Evolutionary conservation across 768 basidiomycete genomes (phyloP).

Genomic region (Clitopilus hobsonii): DNA sequence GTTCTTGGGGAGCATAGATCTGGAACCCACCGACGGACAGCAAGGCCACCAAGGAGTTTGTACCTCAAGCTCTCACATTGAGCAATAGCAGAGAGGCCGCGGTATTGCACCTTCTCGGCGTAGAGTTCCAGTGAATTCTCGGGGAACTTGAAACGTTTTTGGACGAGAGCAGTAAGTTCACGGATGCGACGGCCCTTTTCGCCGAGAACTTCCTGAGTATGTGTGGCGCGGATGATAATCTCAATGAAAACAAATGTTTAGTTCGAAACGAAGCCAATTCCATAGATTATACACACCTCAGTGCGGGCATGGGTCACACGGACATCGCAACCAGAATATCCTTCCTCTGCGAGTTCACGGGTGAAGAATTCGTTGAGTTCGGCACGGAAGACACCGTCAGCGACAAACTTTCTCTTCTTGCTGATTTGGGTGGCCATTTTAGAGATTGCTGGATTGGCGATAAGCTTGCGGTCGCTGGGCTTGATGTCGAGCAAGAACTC

Average conservation of each 20-base stretch:
- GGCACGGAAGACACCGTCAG: slow-evolving; percentile 98
- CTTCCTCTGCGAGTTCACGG: slow-evolving; percentile 97
- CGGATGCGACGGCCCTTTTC: slow-evolving; percentile 99
- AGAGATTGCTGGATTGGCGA: neutral
- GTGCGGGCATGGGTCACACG: slow-evolving; percentile 99
- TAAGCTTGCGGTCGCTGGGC: neutral
- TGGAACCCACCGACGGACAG: slow-evolving; percentile 83
- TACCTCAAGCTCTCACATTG: slow-evolving; percentile 98
- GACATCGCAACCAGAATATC: slow-evolving; percentile 99
- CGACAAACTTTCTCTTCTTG: slow-evolving; percentile 98
- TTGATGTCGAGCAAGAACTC: neutral
- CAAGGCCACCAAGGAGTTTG: slow-evolving; percentile 99
- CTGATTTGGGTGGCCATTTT: slow-evolving; percentile 84
- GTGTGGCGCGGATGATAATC: slow-evolving; percentile 99
- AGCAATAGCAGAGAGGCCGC: slow-evolving; percentile 96
- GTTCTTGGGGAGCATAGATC: neutral
- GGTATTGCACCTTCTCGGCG: slow-evolving; percentile 98
- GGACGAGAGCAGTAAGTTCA: slow-evolving; percentile 96
- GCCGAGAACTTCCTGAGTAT: slow-evolving; percentile 97
- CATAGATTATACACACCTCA: slow-evolving; percentile 51
- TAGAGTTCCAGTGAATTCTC: slow-evolving; percentile 98
- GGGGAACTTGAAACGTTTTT: slow-evolving; percentile 99
- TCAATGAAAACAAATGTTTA: slow-evolving; percentile 25
- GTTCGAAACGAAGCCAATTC: neutral
- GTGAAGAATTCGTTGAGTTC: slow-evolving; percentile 99